Conservation (phyloP, 495 filamentous ascomycete genomes). For the Aspergillus steynii region DNA sequence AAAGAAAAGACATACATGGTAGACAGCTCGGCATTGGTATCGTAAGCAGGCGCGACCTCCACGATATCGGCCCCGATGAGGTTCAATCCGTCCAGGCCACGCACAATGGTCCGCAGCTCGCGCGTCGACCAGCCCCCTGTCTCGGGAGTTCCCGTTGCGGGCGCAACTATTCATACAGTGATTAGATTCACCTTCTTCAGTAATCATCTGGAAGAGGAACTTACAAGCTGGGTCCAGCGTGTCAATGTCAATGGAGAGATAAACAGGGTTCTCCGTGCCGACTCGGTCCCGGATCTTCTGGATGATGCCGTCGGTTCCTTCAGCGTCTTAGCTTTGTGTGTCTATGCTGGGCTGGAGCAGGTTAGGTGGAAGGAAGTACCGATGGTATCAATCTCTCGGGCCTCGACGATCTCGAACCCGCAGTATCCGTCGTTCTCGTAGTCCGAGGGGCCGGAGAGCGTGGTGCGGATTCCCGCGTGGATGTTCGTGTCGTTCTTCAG, state of each 20-base stretch:
- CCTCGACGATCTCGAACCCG: slow-evolving; percentile 80
- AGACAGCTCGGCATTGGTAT: slow-evolving; percentile 67
- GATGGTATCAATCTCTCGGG: slow-evolving; percentile 76
- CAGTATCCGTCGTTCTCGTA: slow-evolving; percentile 82
- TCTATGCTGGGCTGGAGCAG: background rate
- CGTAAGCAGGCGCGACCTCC: slow-evolving; percentile 71
- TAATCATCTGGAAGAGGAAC: slow-evolving; percentile 18
- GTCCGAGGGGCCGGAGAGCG: slow-evolving; percentile 67
- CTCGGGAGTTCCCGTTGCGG: slow-evolving; percentile 84
- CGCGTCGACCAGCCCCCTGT: slow-evolving; percentile 86
- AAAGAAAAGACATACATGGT: slow-evolving; percentile 45
- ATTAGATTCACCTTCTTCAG: background rate
- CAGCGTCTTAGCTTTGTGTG: background rate
- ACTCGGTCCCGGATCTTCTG: slow-evolving; percentile 73
- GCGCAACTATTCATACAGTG: slow-evolving; percentile 52
- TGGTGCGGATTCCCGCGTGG: slow-evolving; percentile 83
- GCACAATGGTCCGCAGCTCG: slow-evolving; percentile 71
- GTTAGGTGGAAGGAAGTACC: slow-evolving; percentile 42
- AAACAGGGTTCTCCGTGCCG: slow-evolving; percentile 70
- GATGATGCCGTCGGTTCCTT: slow-evolving; percentile 63
- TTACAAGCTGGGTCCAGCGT: slow-evolving; percentile 80
- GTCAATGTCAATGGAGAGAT: slow-evolving; percentile 87
- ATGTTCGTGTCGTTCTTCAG: slow-evolving; percentile 81
- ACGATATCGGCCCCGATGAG: slow-evolving; percentile 80
- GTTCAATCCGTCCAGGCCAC: slow-evolving; percentile 73